These are phyloP conservation scores for Jacaranda copaia DNA, from an alignment of 257 asterid species.

Conservation along the genomic window DNA sequence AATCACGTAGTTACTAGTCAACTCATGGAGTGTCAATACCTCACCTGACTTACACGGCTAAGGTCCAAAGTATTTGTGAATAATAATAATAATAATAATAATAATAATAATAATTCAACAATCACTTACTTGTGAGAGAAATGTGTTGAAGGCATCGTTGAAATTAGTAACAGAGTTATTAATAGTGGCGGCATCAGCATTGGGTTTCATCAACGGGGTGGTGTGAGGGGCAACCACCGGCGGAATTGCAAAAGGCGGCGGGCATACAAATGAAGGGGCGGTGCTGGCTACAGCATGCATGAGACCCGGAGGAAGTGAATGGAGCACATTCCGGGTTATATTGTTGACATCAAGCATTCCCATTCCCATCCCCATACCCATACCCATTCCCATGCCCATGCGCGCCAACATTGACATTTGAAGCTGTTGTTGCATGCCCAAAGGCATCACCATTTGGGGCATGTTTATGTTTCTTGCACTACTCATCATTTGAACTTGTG, in stretches of 20 bases:
- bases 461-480: constrained; percentile 50
- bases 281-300: constrained; percentile 34
- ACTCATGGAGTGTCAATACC: too few relatives aligned
- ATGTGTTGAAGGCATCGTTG: constrained; percentile 48
- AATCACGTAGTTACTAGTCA: too few relatives aligned
- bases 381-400: constrained; percentile 55
- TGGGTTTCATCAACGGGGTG: constrained; percentile 35
- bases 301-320: constrained; percentile 37
- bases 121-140: constrained; percentile 64
- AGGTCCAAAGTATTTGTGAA: too few relatives aligned
- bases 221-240: constrained; percentile 24
- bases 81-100: too few relatives aligned
- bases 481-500: constrained; percentile 70
- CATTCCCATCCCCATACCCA: constrained; percentile 42
- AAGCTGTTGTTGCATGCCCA: constrained; percentile 65
- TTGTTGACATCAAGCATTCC: constrained; percentile 56
- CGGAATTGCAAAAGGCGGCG: constrained; percentile 45
- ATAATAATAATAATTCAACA: too few relatives aligned
- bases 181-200: constrained; percentile 19
- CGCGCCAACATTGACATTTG: constrained; percentile 73
- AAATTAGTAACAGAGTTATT: constrained; percentile 35
- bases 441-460: constrained; percentile 59
- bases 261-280: constrained; percentile 44
- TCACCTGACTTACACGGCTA: too few relatives aligned
- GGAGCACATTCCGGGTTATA: constrained; percentile 41